These are phyloP conservation scores for Coprinopsis sp. DNA, from an alignment of 768 basidiomycete genomes.

Conservation along the genomic window DNA sequence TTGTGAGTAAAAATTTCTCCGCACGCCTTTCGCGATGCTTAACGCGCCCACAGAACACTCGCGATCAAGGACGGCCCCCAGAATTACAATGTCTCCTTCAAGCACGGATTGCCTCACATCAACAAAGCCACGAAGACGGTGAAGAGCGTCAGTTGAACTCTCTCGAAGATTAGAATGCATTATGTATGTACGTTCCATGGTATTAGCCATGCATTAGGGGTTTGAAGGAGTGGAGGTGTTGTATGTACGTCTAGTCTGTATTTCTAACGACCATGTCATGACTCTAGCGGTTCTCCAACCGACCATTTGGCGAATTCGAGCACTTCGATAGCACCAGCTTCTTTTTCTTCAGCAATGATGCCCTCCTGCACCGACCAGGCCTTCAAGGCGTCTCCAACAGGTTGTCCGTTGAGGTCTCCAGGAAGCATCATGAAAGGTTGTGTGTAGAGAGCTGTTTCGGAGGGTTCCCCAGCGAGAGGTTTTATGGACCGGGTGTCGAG, in stretches of 20 bases:
- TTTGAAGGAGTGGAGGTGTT: slow-evolving; percentile 1
- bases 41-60: slow-evolving; percentile 37
- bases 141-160: no score
- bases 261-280: slow-evolving; percentile 1
- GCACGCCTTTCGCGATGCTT: slow-evolving; percentile 6
- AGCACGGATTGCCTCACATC: slow-evolving; percentile 46
- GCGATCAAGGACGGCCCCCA: slow-evolving; percentile 57
- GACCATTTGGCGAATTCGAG: slow-evolving; percentile 62
- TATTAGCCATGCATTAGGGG: no score
- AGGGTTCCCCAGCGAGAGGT: slow-evolving; percentile 21
- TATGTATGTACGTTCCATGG: no score
- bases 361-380: slow-evolving; percentile 54
- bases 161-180: no score
- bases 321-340: slow-evolving; percentile 37
- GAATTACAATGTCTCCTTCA: slow-evolving; percentile 40
- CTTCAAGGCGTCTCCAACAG: slow-evolving; percentile 42
- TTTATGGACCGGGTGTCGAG: slow-evolving; percentile 61
- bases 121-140: slow-evolving; percentile 27
- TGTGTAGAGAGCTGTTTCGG: slow-evolving; percentile 58
- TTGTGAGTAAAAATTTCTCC: slow-evolving; percentile 31
- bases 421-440: slow-evolving; percentile 75
- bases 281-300: slow-evolving; percentile 42
- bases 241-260: not conserved
- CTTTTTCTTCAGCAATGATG: slow-evolving; percentile 29
- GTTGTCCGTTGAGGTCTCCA: slow-evolving; percentile 41